phyloP scores from a whole-genome alignment of 2,329 filamentous ascomycete genomes.

The Apiospora koreana region DNA sequence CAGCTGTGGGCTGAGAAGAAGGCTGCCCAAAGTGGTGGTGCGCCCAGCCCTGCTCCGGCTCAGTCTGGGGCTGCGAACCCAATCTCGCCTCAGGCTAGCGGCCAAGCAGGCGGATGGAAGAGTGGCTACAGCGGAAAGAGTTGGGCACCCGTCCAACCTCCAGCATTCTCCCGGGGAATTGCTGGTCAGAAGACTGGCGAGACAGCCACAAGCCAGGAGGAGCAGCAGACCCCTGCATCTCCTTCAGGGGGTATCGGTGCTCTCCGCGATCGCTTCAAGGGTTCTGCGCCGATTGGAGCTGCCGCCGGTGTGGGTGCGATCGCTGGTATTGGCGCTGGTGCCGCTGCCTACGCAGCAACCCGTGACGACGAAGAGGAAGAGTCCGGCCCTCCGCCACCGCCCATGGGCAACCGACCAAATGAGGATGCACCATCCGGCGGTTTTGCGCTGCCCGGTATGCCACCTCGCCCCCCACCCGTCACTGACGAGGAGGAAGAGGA shows the following conservation, averaged over 20 bases:
- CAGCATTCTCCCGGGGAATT: constrained; percentile 66
- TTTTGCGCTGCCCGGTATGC: constrained; percentile 77
- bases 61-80: constrained; percentile 49
- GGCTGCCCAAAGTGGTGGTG: constrained; percentile 71
- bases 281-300: constrained; percentile 38
- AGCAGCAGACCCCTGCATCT: constrained; percentile 47
- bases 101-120: constrained; percentile 70
- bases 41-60: constrained; percentile 47
- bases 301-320: constrained; percentile 29
- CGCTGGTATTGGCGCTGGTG: constrained; percentile 20
- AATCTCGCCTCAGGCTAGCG: constrained; percentile 70
- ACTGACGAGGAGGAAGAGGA: constrained; percentile 62
- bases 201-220: constrained; percentile 40
- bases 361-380: constrained; percentile 35
- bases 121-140: constrained; percentile 88
- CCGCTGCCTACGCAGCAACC: constrained; percentile 39
- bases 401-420: constrained; percentile 56
- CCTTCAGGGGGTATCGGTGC: constrained; percentile 68
- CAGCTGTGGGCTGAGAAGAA: constrained; percentile 99
- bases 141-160: constrained; percentile 82
- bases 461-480: constrained; percentile 57
- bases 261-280: constrained; percentile 81
- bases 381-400: constrained; percentile 60
- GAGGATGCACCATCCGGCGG: constrained; percentile 61
- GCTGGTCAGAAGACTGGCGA: constrained; percentile 66